Evolutionary conservation across 192 early-diverging fungal genomes (phyloP).

Genomic region (Entophlyctis helioformis): DNA sequence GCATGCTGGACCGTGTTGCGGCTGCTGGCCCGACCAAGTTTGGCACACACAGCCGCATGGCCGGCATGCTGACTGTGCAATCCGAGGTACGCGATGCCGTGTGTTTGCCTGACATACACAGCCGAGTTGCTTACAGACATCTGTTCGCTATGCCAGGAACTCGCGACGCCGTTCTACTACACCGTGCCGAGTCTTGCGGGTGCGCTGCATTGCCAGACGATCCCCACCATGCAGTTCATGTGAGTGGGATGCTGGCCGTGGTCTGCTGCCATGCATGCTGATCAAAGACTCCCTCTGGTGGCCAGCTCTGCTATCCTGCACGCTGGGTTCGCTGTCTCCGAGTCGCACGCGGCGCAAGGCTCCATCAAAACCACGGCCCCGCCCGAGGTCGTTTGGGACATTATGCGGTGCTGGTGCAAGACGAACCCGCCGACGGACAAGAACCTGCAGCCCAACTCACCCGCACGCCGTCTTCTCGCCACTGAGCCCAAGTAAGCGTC

Average conservation of each 20-base stretch:
- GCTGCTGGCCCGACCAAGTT: constrained; percentile 40
- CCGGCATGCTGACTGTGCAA: constrained; percentile 90
- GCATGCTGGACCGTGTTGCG: constrained; percentile 69
- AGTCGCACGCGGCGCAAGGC: constrained; percentile 64
- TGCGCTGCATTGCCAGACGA: constrained; percentile 65
- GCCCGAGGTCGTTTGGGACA: constrained; percentile 76
- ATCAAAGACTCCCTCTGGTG: not conserved
- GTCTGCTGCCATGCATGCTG: too few species aligned
- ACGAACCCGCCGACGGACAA: constrained; percentile 54
- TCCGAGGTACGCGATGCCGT: constrained; percentile 46
- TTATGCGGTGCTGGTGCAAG: constrained; percentile 69
- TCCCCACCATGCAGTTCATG: too few species aligned
- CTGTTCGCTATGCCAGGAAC: constrained; percentile 23
- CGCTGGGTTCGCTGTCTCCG: constrained; percentile 76
- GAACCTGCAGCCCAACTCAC: constrained; percentile 52
- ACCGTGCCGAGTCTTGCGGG: constrained; percentile 53
- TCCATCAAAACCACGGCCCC: constrained; percentile 94
- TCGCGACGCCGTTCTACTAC: constrained; percentile 71
- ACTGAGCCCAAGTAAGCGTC: constrained; percentile 12
- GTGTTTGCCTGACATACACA: not conserved
- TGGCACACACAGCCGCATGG: constrained; percentile 75
- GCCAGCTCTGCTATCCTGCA: constrained; percentile 83
- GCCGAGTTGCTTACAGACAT: not conserved
- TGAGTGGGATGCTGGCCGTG: too few species aligned
- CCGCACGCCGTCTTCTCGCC: constrained; percentile 55